Conservation (phyloP, 2,329 filamentous ascomycete genomes). For the Bipolaris bicolor region DNA sequence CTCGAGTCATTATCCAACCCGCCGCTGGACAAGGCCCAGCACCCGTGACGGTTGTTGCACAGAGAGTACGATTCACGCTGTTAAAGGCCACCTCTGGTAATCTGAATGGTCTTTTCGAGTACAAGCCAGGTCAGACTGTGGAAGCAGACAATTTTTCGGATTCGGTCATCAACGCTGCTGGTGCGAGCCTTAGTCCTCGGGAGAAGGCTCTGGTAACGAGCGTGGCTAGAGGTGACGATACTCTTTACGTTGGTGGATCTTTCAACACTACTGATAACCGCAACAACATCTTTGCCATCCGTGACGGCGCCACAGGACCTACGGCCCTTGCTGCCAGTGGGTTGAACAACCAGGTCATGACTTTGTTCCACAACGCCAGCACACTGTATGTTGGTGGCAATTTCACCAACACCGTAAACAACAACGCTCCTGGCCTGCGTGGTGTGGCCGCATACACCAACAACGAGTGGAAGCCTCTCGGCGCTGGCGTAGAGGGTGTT, state of each 20-base stretch:
- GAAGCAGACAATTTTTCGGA: conserved; percentile 69
- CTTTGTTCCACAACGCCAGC: conserved; percentile 70
- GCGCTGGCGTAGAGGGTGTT: conserved; percentile 81
- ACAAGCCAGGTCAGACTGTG: conserved; percentile 69
- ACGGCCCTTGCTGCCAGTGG: conserved; percentile 71
- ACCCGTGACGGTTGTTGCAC: conserved; percentile 80
- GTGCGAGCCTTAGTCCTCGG: conserved; percentile 65
- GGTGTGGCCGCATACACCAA: conserved; percentile 76
- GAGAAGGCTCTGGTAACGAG: conserved; percentile 70
- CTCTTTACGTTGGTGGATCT: conserved; percentile 78
- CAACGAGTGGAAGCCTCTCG: conserved; percentile 77
- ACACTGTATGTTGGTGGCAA: conserved; percentile 77
- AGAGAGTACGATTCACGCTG: conserved; percentile 79
- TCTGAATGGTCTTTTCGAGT: conserved; percentile 90
- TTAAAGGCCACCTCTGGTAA: conserved; percentile 76
- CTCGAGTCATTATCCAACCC: conserved; percentile 78
- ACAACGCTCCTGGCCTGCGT: conserved; percentile 67
- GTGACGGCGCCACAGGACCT: conserved; percentile 62
- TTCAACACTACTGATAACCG: conserved; percentile 69
- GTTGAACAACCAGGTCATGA: conserved; percentile 77
- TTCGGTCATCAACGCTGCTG: conserved; percentile 79
- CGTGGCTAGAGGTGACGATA: conserved; percentile 68
- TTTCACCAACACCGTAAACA: conserved; percentile 75
- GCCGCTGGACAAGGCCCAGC: conserved; percentile 63
- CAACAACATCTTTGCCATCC: conserved; percentile 78